Percentiles rank a stretch among this genome's conserved stretches.
Evolutionary conservation across 768 basidiomycete species (phyloP).

Genomic region (Trametes elegans): DNA sequence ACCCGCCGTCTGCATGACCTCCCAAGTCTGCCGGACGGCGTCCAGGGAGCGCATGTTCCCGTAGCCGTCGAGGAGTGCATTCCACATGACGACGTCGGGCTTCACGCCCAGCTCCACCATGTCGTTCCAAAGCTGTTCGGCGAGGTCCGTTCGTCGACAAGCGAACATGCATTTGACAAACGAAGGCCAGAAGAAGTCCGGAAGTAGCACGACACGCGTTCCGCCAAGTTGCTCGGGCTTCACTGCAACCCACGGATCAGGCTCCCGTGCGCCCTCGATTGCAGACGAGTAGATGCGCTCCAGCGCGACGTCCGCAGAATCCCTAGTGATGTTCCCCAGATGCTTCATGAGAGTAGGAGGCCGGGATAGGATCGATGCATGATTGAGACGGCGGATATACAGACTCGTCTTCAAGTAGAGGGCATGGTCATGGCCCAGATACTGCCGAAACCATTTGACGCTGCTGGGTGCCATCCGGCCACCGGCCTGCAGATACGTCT

Average conservation of each 20-base stretch:
- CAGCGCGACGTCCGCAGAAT: constrained; percentile 34
- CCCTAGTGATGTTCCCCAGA: constrained; percentile 43
- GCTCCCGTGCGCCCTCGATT: constrained; percentile 47
- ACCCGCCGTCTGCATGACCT: constrained; percentile 54
- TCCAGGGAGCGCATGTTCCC: constrained; percentile 47
- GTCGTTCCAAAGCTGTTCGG: constrained; percentile 67
- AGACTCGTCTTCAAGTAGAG: constrained; percentile 41
- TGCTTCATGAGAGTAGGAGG: constrained; percentile 50
- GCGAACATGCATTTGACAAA: constrained; percentile 67
- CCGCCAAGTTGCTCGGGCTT: constrained; percentile 22
- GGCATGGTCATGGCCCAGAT: constrained; percentile 33
- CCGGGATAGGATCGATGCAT: constrained; percentile 50
- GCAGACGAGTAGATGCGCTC: constrained; percentile 50
- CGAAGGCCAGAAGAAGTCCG: constrained; percentile 58
- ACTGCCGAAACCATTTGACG: constrained; percentile 39
- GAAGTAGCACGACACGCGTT: constrained; percentile 46
- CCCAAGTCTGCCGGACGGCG: constrained; percentile 61
- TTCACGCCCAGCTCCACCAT: constrained; percentile 46
- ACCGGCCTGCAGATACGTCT: constrained; percentile 38
- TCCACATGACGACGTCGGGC: constrained; percentile 67
- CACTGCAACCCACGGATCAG: constrained; percentile 54
- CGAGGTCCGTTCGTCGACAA: constrained; percentile 53
- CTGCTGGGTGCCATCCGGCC: constrained; percentile 36
- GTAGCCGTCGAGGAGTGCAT: constrained; percentile 64
- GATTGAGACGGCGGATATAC: constrained; percentile 48